phyloP scores from a whole-genome alignment of 148 eudicot species.

The Vaccinium myrtillus region DNA sequence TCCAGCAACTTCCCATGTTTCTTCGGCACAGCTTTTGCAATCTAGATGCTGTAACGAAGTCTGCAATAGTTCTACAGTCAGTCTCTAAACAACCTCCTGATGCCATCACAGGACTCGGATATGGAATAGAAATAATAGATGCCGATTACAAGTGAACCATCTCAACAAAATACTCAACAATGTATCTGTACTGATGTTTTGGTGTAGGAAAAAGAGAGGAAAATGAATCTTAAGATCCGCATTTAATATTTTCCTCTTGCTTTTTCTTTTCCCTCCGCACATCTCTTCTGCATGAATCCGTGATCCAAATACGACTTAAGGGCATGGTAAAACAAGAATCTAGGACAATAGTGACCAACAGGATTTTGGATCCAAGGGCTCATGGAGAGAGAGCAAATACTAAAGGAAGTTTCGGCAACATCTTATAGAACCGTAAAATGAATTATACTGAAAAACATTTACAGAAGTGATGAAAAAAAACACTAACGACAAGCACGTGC shows the following conservation, averaged over 20 bases:
- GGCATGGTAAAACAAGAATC: not conserved
- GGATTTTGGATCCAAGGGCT: not conserved
- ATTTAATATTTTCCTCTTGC: not conserved
- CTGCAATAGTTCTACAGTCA: not conserved
- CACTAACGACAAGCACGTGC: not conserved
- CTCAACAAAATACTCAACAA: not conserved
- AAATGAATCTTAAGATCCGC: not conserved
- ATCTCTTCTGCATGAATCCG: not conserved
- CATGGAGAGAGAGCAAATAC: not conserved
- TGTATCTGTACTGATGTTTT: not conserved
- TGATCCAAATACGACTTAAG: not conserved
- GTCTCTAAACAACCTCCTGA: not conserved
- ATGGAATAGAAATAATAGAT: not conserved
- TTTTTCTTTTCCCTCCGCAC: not conserved
- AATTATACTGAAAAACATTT: not conserved
- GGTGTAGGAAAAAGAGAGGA: not conserved
- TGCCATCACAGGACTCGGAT: not conserved
- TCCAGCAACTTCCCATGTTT: constrained; percentile 1
- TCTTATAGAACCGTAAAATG: not conserved
- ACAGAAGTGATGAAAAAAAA: not conserved
- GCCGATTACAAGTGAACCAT: not conserved
- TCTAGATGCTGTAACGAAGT: not conserved
- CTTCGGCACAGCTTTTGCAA: not conserved
- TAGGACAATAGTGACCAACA: not conserved
- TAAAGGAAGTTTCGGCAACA: not conserved